Conservation (phyloP, 345 rosid genomes). For the Rubroshorea leprosula region DNA sequence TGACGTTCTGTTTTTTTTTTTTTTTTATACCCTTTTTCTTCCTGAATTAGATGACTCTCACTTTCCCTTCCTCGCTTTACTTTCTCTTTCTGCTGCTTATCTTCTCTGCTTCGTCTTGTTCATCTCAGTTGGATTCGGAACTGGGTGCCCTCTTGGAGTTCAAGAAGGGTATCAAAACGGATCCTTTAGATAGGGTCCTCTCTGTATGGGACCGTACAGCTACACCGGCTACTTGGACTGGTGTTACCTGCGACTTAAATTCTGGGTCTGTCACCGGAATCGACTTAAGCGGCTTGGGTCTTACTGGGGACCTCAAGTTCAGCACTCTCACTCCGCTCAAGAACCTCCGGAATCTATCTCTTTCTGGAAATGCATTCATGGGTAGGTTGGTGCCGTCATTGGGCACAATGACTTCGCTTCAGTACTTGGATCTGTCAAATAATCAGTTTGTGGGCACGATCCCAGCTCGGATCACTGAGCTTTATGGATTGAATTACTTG, state of each 20-base stretch:
- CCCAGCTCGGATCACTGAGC: constrained; percentile 70
- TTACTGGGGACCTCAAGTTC: constrained; percentile 79
- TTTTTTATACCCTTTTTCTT: too few relatives aligned
- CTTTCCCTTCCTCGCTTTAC: constrained; percentile 22
- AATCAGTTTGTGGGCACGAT: constrained; percentile 78
- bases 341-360: constrained; percentile 55
- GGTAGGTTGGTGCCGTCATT: constrained; percentile 78
- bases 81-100: constrained; percentile 20
- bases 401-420: constrained; percentile 58
- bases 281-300: constrained; percentile 47
- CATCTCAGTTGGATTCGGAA: constrained; percentile 39
- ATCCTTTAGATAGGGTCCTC: constrained; percentile 32
- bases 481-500: constrained; percentile 61
- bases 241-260: constrained; percentile 53
- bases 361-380: constrained; percentile 71
- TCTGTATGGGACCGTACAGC: constrained; percentile 41
- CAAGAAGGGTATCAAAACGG: constrained; percentile 68
- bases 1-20: neutral
- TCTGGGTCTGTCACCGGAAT: constrained; percentile 47
- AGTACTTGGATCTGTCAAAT: constrained; percentile 74
- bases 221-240: constrained; percentile 45
- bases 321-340: constrained; percentile 45
- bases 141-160: constrained; percentile 71
- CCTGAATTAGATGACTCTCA: constrained; percentile 33
- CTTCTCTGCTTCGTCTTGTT: constrained; percentile 13